Conservation (phyloP, 2,329 filamentous ascomycete species). For the Colletotrichum sp. region DNA sequence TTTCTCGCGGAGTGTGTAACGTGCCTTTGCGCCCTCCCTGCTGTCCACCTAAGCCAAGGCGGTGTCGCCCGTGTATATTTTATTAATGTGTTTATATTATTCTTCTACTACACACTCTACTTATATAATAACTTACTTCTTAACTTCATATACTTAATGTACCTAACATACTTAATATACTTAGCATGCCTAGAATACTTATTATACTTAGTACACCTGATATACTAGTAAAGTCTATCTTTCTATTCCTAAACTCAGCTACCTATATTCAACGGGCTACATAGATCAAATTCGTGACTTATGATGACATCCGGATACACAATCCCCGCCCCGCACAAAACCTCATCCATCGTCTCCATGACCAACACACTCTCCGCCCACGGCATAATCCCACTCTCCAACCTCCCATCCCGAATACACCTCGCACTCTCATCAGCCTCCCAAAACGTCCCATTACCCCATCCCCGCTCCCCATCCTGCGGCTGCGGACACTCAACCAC, state of each 20-base stretch:
- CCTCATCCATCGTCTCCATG: slow-evolving; percentile 74
- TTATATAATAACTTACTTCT: too few relatives aligned
- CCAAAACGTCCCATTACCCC: slow-evolving; percentile 87
- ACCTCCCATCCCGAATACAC: slow-evolving; percentile 77
- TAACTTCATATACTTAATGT: too few relatives aligned
- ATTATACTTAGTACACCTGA: too few relatives aligned
- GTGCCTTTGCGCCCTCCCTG: too few relatives aligned
- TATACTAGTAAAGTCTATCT: too few relatives aligned
- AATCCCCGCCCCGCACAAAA: slow-evolving; percentile 56
- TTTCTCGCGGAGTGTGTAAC: too few relatives aligned
- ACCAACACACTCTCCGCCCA: slow-evolving; percentile 81
- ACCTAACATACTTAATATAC: too few relatives aligned
- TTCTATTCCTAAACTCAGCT: slow-evolving; percentile 20
- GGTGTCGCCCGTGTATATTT: too few relatives aligned
- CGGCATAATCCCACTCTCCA: slow-evolving; percentile 75
- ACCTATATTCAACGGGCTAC: slow-evolving; percentile 64
- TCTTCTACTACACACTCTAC: too few relatives aligned
- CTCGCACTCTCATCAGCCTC: slow-evolving; percentile 81
- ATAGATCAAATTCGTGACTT: slow-evolving; percentile 59
- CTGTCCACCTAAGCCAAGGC: too few relatives aligned
- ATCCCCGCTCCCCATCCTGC: slow-evolving; percentile 48
- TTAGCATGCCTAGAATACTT: too few relatives aligned
- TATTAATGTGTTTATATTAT: too few relatives aligned
- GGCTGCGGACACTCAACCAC: slow-evolving; percentile 59
- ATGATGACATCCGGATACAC: slow-evolving; percentile 60